Evolutionary conservation across 441 rosid species (phyloP).

Genomic region (Metrosideros polymorpha): DNA sequence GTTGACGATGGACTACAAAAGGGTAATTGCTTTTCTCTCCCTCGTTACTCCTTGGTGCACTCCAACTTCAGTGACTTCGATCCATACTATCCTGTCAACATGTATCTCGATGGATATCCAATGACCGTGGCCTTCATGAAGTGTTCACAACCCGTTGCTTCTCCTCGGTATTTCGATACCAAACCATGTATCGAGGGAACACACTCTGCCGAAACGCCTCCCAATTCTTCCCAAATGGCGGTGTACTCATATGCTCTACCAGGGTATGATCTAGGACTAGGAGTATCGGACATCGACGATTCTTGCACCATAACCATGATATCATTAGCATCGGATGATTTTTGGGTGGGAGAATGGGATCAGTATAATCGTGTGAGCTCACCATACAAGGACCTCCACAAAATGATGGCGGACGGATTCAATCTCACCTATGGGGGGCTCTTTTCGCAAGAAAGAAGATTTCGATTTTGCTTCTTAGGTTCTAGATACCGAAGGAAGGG

Average conservation of each 20-base stretch:
- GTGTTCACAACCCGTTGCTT: neutral
- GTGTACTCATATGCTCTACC: neutral
- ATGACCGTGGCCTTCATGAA: rapidly evolving
- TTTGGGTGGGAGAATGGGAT: rapidly evolving
- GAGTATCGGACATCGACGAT: neutral
- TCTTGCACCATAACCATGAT: neutral
- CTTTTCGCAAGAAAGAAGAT: rapidly evolving
- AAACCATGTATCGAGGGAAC: neutral
- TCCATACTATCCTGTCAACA: rapidly evolving
- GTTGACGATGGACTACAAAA: neutral
- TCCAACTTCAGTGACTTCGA: neutral
- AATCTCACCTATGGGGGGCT: rapidly evolving
- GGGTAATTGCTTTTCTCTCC: neutral
- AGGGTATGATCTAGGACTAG: rapidly evolving
- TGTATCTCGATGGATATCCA: too few species aligned
- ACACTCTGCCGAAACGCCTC: neutral
- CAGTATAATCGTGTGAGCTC: neutral
- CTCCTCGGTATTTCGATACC: neutral
- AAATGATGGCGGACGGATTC: neutral
- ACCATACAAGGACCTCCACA: neutral
- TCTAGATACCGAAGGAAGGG: neutral
- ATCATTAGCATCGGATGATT: neutral
- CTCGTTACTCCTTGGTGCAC: neutral
- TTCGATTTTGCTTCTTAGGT: neutral
- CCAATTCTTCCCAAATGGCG: neutral